Evolutionary conservation across 306 rosid genomes (phyloP).

Genomic region (Dalbergia oliveri): DNA sequence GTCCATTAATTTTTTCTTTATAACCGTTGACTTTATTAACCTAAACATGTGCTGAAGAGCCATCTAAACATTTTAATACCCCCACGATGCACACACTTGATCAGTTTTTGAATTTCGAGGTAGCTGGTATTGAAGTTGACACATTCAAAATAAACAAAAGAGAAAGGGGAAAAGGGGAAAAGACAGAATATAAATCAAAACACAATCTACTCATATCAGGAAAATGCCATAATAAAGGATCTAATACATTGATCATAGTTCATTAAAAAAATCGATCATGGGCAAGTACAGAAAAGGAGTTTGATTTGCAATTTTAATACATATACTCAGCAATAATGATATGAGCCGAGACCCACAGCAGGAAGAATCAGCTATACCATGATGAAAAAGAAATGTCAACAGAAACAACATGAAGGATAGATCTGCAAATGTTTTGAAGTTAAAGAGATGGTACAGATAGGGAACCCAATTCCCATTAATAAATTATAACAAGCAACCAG

Average conservation of each 20-base stretch:
- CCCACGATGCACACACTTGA: neutral
- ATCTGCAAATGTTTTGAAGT: neutral
- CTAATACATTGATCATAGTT: neutral
- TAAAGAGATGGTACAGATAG: neutral
- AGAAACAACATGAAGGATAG: neutral
- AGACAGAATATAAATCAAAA: neutral
- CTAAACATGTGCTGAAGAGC: slow-evolving; percentile 34
- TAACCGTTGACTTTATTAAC: slow-evolving; percentile 9
- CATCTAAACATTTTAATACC: slow-evolving; percentile 20
- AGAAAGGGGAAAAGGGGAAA: neutral
- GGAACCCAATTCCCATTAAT: neutral
- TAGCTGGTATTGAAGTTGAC: slow-evolving; percentile 41
- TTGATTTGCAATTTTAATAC: slow-evolving; percentile 10
- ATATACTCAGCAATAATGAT: neutral
- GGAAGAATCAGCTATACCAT: neutral
- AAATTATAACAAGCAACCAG: neutral
- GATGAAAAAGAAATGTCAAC: slow-evolving; percentile 18
- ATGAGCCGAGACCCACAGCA: neutral
- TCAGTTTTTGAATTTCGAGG: neutral
- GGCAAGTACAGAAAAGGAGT: neutral
- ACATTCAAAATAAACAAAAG: neutral
- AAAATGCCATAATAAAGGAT: slow-evolving; percentile 10
- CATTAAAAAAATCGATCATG: neutral
- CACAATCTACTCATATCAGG: slow-evolving; percentile 11
- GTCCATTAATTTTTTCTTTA: neutral